Conservation (phyloP, 208 protist species). For the Leishmania mexicana region DNA sequence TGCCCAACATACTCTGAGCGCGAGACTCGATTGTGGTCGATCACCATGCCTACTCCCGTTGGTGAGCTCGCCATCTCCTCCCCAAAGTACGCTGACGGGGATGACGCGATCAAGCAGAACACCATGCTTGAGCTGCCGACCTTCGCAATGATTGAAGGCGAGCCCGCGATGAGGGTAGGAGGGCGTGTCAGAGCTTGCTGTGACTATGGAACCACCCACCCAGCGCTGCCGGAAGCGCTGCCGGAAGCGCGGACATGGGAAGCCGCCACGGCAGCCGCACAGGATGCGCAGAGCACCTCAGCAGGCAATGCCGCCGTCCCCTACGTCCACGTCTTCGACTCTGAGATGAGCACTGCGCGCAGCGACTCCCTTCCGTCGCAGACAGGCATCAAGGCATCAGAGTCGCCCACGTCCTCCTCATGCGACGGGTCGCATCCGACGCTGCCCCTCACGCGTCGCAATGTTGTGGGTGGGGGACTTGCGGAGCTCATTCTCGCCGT, state of each 20-base stretch:
- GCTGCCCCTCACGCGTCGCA: slow-evolving; percentile 25
- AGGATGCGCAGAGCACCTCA: too few species aligned
- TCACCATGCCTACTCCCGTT: slow-evolving; percentile 12
- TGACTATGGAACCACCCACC: not conserved
- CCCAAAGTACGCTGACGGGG: not conserved
- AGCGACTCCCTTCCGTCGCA: not conserved
- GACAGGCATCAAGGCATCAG: not conserved
- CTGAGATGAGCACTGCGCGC: not conserved
- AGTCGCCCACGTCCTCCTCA: not conserved
- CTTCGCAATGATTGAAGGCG: not conserved
- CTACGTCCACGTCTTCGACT: slow-evolving; percentile 5
- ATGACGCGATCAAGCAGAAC: not conserved
- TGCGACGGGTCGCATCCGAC: not conserved
- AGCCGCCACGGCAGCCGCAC: slow-evolving; percentile 6
- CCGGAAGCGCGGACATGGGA: slow-evolving; percentile 12
- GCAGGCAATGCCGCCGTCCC: not conserved
- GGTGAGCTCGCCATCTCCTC: not conserved
- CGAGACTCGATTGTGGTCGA: not conserved
- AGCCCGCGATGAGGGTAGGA: not conserved
- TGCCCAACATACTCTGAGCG: not conserved
- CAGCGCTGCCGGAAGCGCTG: not conserved
- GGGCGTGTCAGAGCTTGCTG: not conserved
- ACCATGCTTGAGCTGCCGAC: slow-evolving; percentile 1
- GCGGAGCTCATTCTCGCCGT: slow-evolving; percentile 59
- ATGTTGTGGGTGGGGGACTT: slow-evolving; percentile 63